These are phyloP conservation scores for Xylariales sp. DNA, from an alignment of 2,329 filamentous ascomycete species.

Conservation along the genomic window DNA sequence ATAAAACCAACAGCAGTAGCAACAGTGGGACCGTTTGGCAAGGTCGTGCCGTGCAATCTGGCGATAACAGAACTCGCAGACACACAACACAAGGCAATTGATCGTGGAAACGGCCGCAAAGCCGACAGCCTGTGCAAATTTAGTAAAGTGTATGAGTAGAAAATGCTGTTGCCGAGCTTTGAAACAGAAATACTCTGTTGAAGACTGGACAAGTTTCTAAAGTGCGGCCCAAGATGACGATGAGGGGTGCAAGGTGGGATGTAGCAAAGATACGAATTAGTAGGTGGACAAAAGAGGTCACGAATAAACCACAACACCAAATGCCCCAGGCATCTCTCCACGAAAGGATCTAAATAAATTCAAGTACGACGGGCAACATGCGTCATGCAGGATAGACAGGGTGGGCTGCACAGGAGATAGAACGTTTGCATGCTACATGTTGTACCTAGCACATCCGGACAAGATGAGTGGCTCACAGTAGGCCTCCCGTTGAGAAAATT, in stretches of 20 bases:
- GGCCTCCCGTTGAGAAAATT: slow-evolving; percentile 3
- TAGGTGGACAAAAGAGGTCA: slow-evolving; percentile 9
- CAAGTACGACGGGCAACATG: slow-evolving; percentile 3
- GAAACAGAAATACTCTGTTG: too few species aligned
- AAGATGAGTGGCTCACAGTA: slow-evolving; percentile 12
- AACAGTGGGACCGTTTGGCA: too few species aligned
- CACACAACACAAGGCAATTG: slow-evolving; percentile 10
- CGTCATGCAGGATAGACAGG: slow-evolving; percentile 15
- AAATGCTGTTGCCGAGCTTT: too few species aligned
- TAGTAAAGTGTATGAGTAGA: too few species aligned
- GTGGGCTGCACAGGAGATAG: slow-evolving; percentile 29
- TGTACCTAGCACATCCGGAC: slow-evolving; percentile 17
- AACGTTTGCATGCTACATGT: slow-evolving; percentile 17
- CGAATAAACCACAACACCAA: slow-evolving; percentile 10
- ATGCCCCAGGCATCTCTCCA: slow-evolving; percentile 11
- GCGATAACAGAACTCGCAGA: too few species aligned
- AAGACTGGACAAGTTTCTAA: too few species aligned
- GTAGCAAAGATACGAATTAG: slow-evolving; percentile 10
- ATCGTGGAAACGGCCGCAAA: slow-evolving; percentile 9
- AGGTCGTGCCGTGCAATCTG: slow-evolving; percentile 6
- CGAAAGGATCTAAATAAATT: slow-evolving; percentile 10
- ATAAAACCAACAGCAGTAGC: slow-evolving; percentile 10
- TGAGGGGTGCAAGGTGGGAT: slow-evolving; percentile 12
- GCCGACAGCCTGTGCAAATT: slow-evolving; percentile 11
- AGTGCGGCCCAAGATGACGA: too few species aligned